phyloP scores from a whole-genome alignment of 306 rosid species.

The Acacia confusa region DNA sequence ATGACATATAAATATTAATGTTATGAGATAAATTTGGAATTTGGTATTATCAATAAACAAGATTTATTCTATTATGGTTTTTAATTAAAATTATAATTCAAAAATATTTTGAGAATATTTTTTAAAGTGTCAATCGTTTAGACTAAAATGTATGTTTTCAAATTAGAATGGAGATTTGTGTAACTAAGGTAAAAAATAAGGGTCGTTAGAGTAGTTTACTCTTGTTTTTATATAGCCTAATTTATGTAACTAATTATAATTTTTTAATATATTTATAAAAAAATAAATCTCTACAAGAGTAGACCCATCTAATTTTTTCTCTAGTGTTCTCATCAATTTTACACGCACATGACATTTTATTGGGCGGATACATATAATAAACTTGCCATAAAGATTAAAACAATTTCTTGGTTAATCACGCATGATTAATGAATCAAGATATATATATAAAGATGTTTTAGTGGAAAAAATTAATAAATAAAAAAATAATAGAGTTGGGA shows the following conservation, averaged over 20 bases:
- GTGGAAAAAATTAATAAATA: not conserved
- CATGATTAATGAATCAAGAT: not conserved
- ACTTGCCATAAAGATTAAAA: not conserved
- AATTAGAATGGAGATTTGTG: too few relatives aligned
- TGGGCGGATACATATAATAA: not conserved
- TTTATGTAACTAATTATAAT: not conserved
- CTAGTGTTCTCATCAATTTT: not conserved
- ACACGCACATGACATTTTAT: not conserved
- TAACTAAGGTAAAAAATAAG: too few relatives aligned
- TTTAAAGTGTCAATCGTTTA: too few relatives aligned
- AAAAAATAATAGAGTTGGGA: not conserved
- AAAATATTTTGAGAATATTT: too few relatives aligned
- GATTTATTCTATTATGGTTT: too few relatives aligned
- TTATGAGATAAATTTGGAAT: too few relatives aligned
- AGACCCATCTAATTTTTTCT: not conserved
- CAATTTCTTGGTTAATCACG: not conserved
- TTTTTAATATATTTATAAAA: not conserved
- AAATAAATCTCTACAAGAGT: not conserved
- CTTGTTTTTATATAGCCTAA: too few relatives aligned
- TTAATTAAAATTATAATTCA: too few relatives aligned
- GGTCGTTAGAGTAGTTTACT: too few relatives aligned
- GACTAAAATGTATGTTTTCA: too few relatives aligned
- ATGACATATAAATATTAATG: too few relatives aligned
- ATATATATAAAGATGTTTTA: not conserved
- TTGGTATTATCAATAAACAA: too few relatives aligned